These are phyloP conservation scores for Trichoderma guizhouense DNA, from an alignment of 2,329 filamentous ascomycete species.

Conservation along the genomic window DNA sequence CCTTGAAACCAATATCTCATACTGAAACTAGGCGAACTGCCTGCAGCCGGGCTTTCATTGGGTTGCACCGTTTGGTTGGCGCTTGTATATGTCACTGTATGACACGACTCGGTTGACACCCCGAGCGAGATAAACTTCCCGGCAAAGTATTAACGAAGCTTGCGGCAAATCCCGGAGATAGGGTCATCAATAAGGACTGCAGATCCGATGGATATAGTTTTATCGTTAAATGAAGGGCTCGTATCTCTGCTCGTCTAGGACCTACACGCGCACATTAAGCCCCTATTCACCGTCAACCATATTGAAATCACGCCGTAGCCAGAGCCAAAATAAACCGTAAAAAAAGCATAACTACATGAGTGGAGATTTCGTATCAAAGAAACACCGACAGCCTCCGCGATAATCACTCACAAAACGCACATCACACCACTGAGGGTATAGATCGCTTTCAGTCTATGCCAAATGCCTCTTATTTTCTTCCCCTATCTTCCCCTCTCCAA, in stretches of 20 bases:
- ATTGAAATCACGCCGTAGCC: background rate
- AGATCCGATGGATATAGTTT: background rate
- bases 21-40: background rate
- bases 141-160: background rate
- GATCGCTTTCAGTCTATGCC: conserved; percentile 4
- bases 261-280: background rate
- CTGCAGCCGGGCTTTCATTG: background rate
- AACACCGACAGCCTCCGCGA: conserved; percentile 14
- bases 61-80: background rate
- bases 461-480: background rate
- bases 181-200: background rate
- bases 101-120: background rate
- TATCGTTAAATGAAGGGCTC: no score
- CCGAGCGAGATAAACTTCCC: background rate
- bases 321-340: background rate
- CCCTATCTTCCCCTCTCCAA: background rate
- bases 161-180: background rate
- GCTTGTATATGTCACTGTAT: background rate
- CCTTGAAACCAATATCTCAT: background rate
- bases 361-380: conserved; percentile 27
- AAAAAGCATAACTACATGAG: conserved; percentile 15
- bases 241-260: background rate
- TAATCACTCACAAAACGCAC: conserved; percentile 16
- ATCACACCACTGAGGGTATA: background rate
- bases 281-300: background rate